A percentile compares a stretch with the other conserved stretches of the same genome.
These are phyloP conservation scores for Rhododendron ferrugineum DNA, from an alignment of 148 eudicot genomes.

Conservation along the genomic window DNA sequence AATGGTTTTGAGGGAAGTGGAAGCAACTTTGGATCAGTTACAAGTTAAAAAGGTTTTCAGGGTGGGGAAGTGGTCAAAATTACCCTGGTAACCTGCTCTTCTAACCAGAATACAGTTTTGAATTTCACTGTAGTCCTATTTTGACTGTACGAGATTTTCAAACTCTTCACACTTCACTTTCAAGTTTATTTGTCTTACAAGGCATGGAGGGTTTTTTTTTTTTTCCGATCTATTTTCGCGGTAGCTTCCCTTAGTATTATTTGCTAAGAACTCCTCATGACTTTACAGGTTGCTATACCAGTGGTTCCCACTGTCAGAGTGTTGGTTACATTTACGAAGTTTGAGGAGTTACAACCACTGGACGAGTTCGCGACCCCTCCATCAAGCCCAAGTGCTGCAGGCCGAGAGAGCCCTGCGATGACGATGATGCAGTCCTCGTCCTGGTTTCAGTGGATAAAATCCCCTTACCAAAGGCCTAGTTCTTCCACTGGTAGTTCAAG, in stretches of 20 bases:
- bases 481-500: conserved; percentile 4
- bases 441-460: conserved; percentile 24
- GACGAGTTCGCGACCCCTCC: conserved; percentile 93
- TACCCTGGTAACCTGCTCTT: background rate
- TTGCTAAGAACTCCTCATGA: background rate
- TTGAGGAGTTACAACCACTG: conserved; percentile 66
- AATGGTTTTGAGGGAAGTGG: background rate
- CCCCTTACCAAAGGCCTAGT: conserved; percentile 15
- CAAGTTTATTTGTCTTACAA: background rate
- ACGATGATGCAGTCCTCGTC: conserved; percentile 18
- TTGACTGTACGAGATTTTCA: background rate
- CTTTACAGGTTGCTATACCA: conserved; percentile 78
- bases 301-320: conserved; percentile 85
- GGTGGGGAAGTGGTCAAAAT: background rate
- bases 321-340: conserved; percentile 78
- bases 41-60: background rate
- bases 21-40: background rate
- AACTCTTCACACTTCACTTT: background rate
- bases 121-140: background rate
- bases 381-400: conserved; percentile 59
- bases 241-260: background rate
- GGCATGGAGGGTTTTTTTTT: background rate
- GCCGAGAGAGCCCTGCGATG: conserved; percentile 31
- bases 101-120: background rate
- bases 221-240: background rate